Conservation (phyloP, 2,329 filamentous ascomycete genomes). For the Ambrosiella xylebori region DNA sequence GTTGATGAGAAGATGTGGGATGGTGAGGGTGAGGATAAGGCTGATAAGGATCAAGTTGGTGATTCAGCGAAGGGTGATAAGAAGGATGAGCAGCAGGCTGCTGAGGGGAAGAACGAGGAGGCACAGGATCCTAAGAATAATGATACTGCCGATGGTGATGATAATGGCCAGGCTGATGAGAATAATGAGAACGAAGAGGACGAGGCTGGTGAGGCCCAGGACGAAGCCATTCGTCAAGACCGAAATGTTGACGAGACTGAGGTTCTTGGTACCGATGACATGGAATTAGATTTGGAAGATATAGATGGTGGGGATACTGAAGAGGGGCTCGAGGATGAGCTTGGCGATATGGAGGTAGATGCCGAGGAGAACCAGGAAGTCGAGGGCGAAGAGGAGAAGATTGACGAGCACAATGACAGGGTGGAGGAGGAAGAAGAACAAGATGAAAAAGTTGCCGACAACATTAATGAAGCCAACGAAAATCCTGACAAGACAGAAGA, state of each 20-base stretch:
- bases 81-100: constrained; percentile 41
- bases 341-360: constrained; percentile 39
- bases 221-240: constrained; percentile 44
- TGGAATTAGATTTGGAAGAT: constrained; percentile 69
- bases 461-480: constrained; percentile 18
- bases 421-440: constrained; percentile 41
- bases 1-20: constrained; percentile 99
- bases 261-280: constrained; percentile 68
- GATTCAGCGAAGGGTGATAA: constrained; percentile 55
- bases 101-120: constrained; percentile 40
- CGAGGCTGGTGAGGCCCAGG: constrained; percentile 34
- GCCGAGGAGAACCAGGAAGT: constrained; percentile 23
- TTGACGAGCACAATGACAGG: constrained; percentile 29
- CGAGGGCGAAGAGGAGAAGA: constrained; percentile 18
- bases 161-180: constrained; percentile 18
- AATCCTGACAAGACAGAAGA: constrained; percentile 19
- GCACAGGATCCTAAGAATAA: constrained; percentile 26
- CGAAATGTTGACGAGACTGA: constrained; percentile 70
- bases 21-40: constrained; percentile 60
- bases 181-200: constrained; percentile 23
- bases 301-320: constrained; percentile 30
- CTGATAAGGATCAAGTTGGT: constrained; percentile 66
- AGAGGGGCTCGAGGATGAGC: constrained; percentile 34
- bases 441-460: constrained; percentile 41
- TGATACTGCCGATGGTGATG: constrained; percentile 24